Base-by-base conservation (phyloP, 768 basidiomycete genomes). In the Boletus pseudopeckii region DNA sequence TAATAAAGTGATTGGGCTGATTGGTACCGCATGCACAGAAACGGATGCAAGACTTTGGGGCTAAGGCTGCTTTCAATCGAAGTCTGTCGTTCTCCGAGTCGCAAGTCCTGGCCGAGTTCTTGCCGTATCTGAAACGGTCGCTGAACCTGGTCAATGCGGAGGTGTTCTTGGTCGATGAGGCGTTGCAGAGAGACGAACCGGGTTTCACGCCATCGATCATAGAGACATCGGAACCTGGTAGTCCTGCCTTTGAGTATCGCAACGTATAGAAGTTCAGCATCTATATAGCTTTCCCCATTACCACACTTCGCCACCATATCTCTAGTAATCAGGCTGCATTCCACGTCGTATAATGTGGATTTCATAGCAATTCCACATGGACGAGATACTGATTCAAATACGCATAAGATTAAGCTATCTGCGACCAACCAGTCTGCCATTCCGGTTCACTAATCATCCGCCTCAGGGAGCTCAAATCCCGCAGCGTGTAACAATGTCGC, bases 141-240 rank as follows among this genome's bases (percentile, higher is more conserved):
- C 67, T 96, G 66, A 80, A 75, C 54, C 72, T 93, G 57, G 79
- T 78, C 0, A 84, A 90, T 52, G 90, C 83, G 2, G 85, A 89
- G 58, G 78, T 92, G 13, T 64, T 85, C 53, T 77, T 82, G 3
- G 86, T 86, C 1, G 84, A 88, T 17, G 85, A 88, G 44, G 89
- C 86, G 3, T 65, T 78, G 62, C 72, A 76, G 49, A 80, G 78
- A 56, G 74, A 72, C 40, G 79, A 73, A 14, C 71, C 73, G 2
- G 87, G 87, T 0, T 91, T 82, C 68, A 83, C 80, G 15, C 78
- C 79, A 63, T 74, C 66, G 53, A 86, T 92, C 60, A 84, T 94
- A 41, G 92, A 93, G 53, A 74, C 74, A n/a, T 89, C 92, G 11
- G 92, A 95, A 72, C 95, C 95, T 33, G 92, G 90, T 10, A 79